A percentile compares a stretch with the other conserved stretches of the same genome.
These are phyloP conservation scores for Tuber brumale DNA, from an alignment of 495 filamentous ascomycete genomes.

Conservation along the genomic window DNA sequence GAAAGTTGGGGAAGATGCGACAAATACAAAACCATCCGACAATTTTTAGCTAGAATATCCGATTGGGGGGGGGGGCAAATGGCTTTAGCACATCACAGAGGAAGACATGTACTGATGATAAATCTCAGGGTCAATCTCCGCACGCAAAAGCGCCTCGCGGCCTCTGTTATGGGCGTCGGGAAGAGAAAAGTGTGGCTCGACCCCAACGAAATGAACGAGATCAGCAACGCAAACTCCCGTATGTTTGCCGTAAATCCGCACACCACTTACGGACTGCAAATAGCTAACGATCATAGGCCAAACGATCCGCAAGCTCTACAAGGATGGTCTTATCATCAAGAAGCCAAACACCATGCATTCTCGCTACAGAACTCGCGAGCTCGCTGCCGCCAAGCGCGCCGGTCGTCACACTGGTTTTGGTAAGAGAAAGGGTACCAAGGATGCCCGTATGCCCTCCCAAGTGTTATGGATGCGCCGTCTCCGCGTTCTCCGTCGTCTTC, in stretches of 20 bases:
- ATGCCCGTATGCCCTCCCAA: slow-evolving; percentile 97
- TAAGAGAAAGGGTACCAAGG: slow-evolving; percentile 99
- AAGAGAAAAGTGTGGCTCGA: slow-evolving; percentile 99
- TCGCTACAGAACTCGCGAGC: slow-evolving; percentile 82
- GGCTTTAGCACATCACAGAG: neutral
- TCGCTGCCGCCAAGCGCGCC: slow-evolving; percentile 80
- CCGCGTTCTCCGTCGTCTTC: slow-evolving; percentile 93
- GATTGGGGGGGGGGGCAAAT: neutral
- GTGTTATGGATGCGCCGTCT: slow-evolving; percentile 99
- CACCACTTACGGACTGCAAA: neutral
- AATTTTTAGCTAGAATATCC: neutral
- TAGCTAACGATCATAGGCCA: slow-evolving; percentile 47
- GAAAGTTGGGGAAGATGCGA: neutral
- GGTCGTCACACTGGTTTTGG: slow-evolving; percentile 96
- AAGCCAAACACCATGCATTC: slow-evolving; percentile 99
- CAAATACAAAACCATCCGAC: neutral
- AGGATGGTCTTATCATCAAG: slow-evolving; percentile 99
- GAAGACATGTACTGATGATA: slow-evolving; percentile 11
- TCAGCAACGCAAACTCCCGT: slow-evolving; percentile 99
- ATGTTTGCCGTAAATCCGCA: slow-evolving; percentile 4
- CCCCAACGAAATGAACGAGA: slow-evolving; percentile 98
- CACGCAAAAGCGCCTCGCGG: slow-evolving; percentile 99
- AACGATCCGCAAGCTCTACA: slow-evolving; percentile 99
- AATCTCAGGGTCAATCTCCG: slow-evolving; percentile 88
- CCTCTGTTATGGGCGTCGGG: slow-evolving; percentile 94